Base-by-base conservation (phyloP, 495 filamentous ascomycete species). In the Penicillium pulvis region DNA sequence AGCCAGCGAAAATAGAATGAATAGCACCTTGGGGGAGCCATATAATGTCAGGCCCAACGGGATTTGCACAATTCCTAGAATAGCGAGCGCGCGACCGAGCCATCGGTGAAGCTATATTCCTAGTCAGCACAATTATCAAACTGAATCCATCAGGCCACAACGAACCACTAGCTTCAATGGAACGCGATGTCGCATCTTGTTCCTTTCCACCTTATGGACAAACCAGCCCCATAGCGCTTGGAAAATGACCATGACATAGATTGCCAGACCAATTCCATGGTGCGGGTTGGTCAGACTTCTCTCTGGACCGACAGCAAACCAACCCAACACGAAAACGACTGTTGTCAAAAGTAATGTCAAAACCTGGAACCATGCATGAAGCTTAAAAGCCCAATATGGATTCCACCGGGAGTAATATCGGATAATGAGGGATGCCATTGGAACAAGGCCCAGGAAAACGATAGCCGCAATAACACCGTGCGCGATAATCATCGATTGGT, bases 241-340 rank as follows among this genome's bases (percentile, higher is more conserved):
- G 23, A 92, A 81, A 28, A 96, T 69, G 17, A 97, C 83, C 62
- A 94, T 74, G 30, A 90, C 87, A 72, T 94, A 98, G 56, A 98
- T 86, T 39, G 92, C 89, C 33, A 96, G 75, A 23, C 94, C 94
- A 65, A 98, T 97, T 56, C 92, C 92, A 75, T 92, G 90, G 76
- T 98, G 94, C 2, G 94, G 94, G 70, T 98, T 98, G 46, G 90
- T 90, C 62, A 97, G 79, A 65, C 85, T 91, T 58, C 93, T 81
- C 48, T 75, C 69, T 2, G 88, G 67, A 8, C 67, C 67, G 10
- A 70, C 67, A 2, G 67, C 67, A 47, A 70, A 70, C 67, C 67
- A 70, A 7, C 67, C 67, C 36, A 70, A 60, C 47, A 68, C 60
- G 49, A 70, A 70, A 26, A 70, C 62, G 11, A 70, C 67, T 6